These are phyloP conservation scores for Penicillium steckii DNA, from an alignment of 495 filamentous ascomycete genomes.

Conservation along the genomic window DNA sequence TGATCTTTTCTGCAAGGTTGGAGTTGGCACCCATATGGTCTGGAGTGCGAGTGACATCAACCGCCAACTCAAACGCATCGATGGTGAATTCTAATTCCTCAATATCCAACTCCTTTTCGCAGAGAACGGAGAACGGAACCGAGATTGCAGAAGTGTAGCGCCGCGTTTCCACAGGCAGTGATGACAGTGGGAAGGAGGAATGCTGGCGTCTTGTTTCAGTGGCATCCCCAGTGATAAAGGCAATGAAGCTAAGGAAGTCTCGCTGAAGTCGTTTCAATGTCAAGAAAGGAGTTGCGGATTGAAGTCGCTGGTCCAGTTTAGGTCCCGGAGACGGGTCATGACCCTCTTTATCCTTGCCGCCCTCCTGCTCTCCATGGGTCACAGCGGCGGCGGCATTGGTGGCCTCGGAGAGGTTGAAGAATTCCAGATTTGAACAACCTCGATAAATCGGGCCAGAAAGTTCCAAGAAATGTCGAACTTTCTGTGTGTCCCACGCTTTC, in stretches of 20 bases:
- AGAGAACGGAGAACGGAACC: conserved; percentile 59
- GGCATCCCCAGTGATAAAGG: conserved; percentile 57
- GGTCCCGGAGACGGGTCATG: conserved; percentile 30
- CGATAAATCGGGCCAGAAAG: conserved; percentile 54
- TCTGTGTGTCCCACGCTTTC: conserved; percentile 55
- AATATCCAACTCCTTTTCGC: conserved; percentile 56
- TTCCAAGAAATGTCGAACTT: conserved; percentile 52
- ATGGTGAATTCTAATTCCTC: conserved; percentile 62
- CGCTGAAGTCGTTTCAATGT: conserved; percentile 67
- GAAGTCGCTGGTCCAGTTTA: conserved; percentile 36
- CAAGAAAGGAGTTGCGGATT: conserved; percentile 53
- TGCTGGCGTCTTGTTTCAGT: conserved; percentile 54
- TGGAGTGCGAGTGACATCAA: conserved; percentile 46
- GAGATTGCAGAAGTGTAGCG: conserved; percentile 61
- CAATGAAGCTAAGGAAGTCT: conserved; percentile 68
- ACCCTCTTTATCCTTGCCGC: conserved; percentile 29
- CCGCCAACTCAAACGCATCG: conserved; percentile 67
- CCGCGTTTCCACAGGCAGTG: conserved; percentile 60
- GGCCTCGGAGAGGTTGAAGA: conserved; percentile 63
- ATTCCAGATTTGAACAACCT: conserved; percentile 72
- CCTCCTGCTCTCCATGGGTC: conserved; percentile 15
- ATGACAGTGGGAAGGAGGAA: conserved; percentile 67
- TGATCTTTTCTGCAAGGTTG: conserved; percentile 43
- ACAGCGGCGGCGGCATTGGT: neutral
- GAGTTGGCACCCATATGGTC: conserved; percentile 35